A percentile compares a stretch with the other conserved stretches of the same genome.
Evolutionary conservation across 2,329 filamentous ascomycete genomes (phyloP).

Genomic region (Bretziella fagacearum): DNA sequence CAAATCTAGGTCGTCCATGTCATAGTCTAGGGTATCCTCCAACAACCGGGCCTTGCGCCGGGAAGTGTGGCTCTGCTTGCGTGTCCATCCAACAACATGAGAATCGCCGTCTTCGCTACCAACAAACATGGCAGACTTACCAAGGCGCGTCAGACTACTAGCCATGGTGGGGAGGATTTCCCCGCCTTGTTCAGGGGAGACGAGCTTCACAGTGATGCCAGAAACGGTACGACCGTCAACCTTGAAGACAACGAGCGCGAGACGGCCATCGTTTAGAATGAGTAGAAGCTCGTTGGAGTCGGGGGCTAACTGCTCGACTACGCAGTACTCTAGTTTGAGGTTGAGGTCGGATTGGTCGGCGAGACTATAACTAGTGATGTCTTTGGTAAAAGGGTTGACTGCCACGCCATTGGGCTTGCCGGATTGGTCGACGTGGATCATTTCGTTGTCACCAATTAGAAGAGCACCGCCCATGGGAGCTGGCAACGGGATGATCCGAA

Average conservation of each 20-base stretch:
- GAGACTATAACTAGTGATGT: slow-evolving; percentile 68
- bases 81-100: slow-evolving; percentile 61
- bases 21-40: slow-evolving; percentile 35
- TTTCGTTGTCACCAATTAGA: slow-evolving; percentile 70
- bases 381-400: slow-evolving; percentile 77
- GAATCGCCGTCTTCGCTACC: slow-evolving; percentile 77
- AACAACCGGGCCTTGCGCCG: slow-evolving; percentile 45
- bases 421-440: slow-evolving; percentile 91
- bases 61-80: slow-evolving; percentile 41
- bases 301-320: slow-evolving; percentile 56
- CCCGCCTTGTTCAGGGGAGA: slow-evolving; percentile 47
- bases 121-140: slow-evolving; percentile 56
- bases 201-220: slow-evolving; percentile 54
- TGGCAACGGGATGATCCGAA: slow-evolving; percentile 64
- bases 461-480: slow-evolving; percentile 77
- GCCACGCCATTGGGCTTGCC: slow-evolving; percentile 85
- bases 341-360: slow-evolving; percentile 69
- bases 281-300: slow-evolving; percentile 75
- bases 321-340: slow-evolving; percentile 65
- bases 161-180: slow-evolving; percentile 41
- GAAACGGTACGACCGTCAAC: slow-evolving; percentile 86
- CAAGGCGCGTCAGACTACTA: slow-evolving; percentile 53
- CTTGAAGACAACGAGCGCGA: slow-evolving; percentile 63
- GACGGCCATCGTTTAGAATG: slow-evolving; percentile 55
- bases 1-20: slow-evolving; percentile 29